These are phyloP conservation scores for Xylogone sp. DNA, from an alignment of 2,329 filamentous ascomycete genomes.

Conservation along the genomic window DNA sequence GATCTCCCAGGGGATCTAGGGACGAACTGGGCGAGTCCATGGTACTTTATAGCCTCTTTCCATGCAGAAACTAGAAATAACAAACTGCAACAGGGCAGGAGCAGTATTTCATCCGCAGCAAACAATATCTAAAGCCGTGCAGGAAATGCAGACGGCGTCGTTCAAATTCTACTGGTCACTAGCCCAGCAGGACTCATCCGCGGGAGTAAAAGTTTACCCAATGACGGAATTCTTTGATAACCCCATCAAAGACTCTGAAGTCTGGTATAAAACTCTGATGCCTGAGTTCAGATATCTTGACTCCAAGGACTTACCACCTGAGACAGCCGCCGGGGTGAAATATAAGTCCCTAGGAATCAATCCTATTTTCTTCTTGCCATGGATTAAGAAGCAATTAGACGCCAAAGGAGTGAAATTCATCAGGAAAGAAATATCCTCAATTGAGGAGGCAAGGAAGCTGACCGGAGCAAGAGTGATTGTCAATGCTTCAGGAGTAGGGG, in stretches of 20 bases:
- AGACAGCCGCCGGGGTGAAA: constrained; percentile 13
- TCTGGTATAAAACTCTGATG: constrained; percentile 20
- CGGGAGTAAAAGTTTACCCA: constrained; percentile 18
- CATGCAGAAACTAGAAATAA: not conserved
- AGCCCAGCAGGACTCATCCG: constrained; percentile 12
- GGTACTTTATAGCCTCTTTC: constrained; percentile 10
- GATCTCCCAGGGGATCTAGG: constrained; percentile 21
- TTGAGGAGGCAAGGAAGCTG: constrained; percentile 11
- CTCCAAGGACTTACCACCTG: constrained; percentile 8
- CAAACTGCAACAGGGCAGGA: constrained; percentile 14
- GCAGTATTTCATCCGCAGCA: constrained; percentile 22
- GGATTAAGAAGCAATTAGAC: constrained; percentile 13
- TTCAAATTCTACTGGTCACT: constrained; percentile 19
- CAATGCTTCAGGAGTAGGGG: constrained; percentile 21
- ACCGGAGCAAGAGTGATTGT: constrained; percentile 14
- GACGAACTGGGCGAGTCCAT: constrained; percentile 21
- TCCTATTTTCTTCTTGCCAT: constrained; percentile 16
- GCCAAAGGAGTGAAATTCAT: constrained; percentile 18
- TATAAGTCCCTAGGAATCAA: constrained; percentile 21
- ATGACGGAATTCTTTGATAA: constrained; percentile 22
- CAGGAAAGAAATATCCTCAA: constrained; percentile 9
- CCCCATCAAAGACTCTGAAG: constrained; percentile 6
- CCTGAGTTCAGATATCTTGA: constrained; percentile 14
- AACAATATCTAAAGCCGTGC: constrained; percentile 6
- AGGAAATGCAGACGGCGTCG: constrained; percentile 18